A percentile compares a stretch with the other conserved stretches of the same genome.
phyloP scores from a whole-genome alignment of 805 yeast species.

The Saturnispora quitensis region DNA sequence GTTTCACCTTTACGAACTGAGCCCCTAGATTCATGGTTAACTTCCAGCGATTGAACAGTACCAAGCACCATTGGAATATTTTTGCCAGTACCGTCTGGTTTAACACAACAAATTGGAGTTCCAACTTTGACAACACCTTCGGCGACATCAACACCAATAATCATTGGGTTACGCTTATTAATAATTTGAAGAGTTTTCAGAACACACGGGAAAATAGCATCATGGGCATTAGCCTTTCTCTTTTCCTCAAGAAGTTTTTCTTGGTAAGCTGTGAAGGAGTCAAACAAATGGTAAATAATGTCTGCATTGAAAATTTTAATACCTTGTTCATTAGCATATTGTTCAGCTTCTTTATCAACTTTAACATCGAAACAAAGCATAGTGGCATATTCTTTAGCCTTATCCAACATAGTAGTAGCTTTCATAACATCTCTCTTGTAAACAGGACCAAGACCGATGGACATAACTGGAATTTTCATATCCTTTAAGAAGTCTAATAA shows the following conservation, averaged over 20 bases:
- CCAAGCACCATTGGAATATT: slow-evolving; percentile 69
- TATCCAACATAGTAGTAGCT: slow-evolving; percentile 93
- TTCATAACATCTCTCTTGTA: slow-evolving; percentile 97
- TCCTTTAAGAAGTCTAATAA: slow-evolving; percentile 92
- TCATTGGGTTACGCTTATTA: slow-evolving; percentile 98
- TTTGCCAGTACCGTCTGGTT: slow-evolving; percentile 70
- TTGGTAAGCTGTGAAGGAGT: slow-evolving; percentile 89
- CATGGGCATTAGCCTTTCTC: slow-evolving; percentile 78
- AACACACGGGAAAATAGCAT: slow-evolving; percentile 92
- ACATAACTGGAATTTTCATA: slow-evolving; percentile 99
- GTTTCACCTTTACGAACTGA: slow-evolving; percentile 90
- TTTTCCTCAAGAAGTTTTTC: slow-evolving; percentile 77
- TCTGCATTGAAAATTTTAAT: slow-evolving; percentile 92
- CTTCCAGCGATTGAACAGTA: slow-evolving; percentile 86
- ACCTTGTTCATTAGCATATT: slow-evolving; percentile 89
- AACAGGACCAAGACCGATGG: slow-evolving; percentile 96
- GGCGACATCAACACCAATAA: slow-evolving; percentile 93
- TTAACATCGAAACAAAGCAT: slow-evolving; percentile 98
- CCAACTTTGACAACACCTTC: slow-evolving; percentile 89
- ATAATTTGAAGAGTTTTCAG: slow-evolving; percentile 90
- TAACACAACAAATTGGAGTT: slow-evolving; percentile 93
- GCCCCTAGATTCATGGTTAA: slow-evolving; percentile 79
- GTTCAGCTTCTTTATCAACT: slow-evolving; percentile 97
- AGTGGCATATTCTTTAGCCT: slow-evolving; percentile 91
- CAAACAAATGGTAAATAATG: slow-evolving; percentile 92